Percentiles rank a stretch among this genome's conserved stretches.
phyloP scores from a whole-genome alignment of 2,329 filamentous ascomycete species.

The Fusarium sp. region DNA sequence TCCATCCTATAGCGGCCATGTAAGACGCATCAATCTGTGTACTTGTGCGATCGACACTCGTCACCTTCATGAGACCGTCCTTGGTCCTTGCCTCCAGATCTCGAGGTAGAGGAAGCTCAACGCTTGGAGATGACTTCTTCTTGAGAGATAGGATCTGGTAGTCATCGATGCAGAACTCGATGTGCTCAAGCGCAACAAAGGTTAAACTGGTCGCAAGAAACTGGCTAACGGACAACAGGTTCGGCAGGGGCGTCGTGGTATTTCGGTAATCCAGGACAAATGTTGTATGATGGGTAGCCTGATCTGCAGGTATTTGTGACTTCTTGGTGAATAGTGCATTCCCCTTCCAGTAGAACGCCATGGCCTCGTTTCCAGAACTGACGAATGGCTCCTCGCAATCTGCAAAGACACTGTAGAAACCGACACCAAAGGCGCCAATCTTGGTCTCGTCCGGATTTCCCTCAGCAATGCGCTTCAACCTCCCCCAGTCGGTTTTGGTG shows the following conservation, averaged over 20 bases:
- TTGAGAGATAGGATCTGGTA: slow-evolving; percentile 82
- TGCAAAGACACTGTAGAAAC: slow-evolving; percentile 98
- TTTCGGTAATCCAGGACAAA: slow-evolving; percentile 97
- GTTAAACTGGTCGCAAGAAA: slow-evolving; percentile 96
- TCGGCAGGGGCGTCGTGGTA: slow-evolving; percentile 85
- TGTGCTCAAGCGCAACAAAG: slow-evolving; percentile 88
- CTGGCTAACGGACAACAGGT: slow-evolving; percentile 86
- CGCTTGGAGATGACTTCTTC: slow-evolving; percentile 88
- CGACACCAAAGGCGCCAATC: slow-evolving; percentile 97
- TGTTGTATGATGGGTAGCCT: slow-evolving; percentile 80
- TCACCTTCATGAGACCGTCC: slow-evolving; percentile 89
- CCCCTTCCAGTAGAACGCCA: slow-evolving; percentile 99
- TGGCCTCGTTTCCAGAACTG: slow-evolving; percentile 89
- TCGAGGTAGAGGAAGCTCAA: slow-evolving; percentile 78
- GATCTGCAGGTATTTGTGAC: slow-evolving; percentile 76
- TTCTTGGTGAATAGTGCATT: slow-evolving; percentile 95
- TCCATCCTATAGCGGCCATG: slow-evolving; percentile 91
- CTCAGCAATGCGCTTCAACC: slow-evolving; percentile 97
- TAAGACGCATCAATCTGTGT: slow-evolving; percentile 93
- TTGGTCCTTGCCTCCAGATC: slow-evolving; percentile 86
- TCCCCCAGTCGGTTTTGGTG: slow-evolving; percentile 89
- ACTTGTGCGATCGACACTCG: slow-evolving; percentile 83
- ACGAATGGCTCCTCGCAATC: slow-evolving; percentile 99
- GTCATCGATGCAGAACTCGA: slow-evolving; percentile 93
- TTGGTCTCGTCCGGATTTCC: slow-evolving; percentile 99